Percentiles rank a stretch among this genome's conserved stretches.
phyloP scores from a whole-genome alignment of 202 grass and related monocot genomes.

The Elaeis oleifera region DNA sequence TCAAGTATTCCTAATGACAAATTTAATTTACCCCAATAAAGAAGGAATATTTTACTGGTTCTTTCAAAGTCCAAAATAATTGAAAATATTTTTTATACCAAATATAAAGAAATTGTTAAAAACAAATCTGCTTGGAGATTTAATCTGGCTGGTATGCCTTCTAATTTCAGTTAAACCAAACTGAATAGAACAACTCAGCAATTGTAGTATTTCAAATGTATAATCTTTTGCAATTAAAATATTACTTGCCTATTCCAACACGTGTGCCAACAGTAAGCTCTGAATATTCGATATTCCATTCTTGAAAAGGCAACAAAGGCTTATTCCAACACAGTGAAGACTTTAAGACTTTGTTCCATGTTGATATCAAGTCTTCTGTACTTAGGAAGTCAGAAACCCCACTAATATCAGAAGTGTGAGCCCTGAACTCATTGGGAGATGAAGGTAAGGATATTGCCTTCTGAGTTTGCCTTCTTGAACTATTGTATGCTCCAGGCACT shows the following conservation, averaged over 20 bases:
- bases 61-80: no score
- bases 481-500: slow-evolving; percentile 29
- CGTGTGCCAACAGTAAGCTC: slow-evolving; percentile 92
- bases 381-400: slow-evolving; percentile 53
- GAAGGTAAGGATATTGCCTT: slow-evolving; percentile 88
- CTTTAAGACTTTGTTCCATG: slow-evolving; percentile 82
- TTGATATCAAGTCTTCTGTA: slow-evolving; percentile 59
- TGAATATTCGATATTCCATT: slow-evolving; percentile 87
- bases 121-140: no score
- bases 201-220: no score
- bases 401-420: slow-evolving; percentile 37
- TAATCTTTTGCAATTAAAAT: slow-evolving; percentile 1
- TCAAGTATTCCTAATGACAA: no score
- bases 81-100: no score
- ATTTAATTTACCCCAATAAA: no score
- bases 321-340: slow-evolving; percentile 80
- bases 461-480: slow-evolving; percentile 59
- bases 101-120: no score
- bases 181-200: no score
- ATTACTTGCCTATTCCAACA: slow-evolving; percentile 85
- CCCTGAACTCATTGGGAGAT: slow-evolving; percentile 66
- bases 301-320: slow-evolving; percentile 86
- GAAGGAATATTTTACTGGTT: no score
- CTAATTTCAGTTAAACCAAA: no score
- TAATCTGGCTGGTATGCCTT: no score